Conservation (phyloP, 352 stramenopile species). For the Phytophthora litchii region DNA sequence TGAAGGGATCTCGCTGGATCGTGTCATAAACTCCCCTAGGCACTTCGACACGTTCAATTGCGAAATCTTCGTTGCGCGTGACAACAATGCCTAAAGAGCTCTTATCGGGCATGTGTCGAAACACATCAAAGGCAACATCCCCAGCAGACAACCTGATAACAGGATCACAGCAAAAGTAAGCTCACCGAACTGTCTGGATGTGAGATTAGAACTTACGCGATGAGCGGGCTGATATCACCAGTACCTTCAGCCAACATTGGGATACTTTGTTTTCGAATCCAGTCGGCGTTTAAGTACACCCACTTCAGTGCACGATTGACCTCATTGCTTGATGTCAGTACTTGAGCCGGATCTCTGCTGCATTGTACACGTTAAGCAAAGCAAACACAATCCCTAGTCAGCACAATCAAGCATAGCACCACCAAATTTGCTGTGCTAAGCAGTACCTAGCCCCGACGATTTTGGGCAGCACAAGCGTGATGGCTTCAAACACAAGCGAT, state of each 20-base stretch:
- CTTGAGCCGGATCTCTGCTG: slow-evolving; percentile 65
- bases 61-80: slow-evolving; percentile 54
- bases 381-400: slow-evolving; percentile 5
- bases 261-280: slow-evolving; percentile 78
- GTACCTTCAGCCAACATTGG: slow-evolving; percentile 40
- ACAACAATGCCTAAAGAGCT: slow-evolving; percentile 66
- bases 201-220: slow-evolving; percentile 44
- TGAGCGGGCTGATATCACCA: slow-evolving; percentile 18
- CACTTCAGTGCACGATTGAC: slow-evolving; percentile 85
- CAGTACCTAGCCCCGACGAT: slow-evolving; percentile 62
- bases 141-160: slow-evolving; percentile 51
- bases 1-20: slow-evolving; percentile 88
- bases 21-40: slow-evolving; percentile 74
- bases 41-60: slow-evolving; percentile 66
- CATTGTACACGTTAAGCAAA: slow-evolving; percentile 3
- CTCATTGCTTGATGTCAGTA: slow-evolving; percentile 69
- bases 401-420: not conserved
- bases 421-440: not conserved
- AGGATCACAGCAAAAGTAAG: slow-evolving; percentile 9
- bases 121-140: slow-evolving; percentile 82
- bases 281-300: slow-evolving; percentile 87
- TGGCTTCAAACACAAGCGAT: slow-evolving; percentile 81
- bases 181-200: not conserved
- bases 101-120: slow-evolving; percentile 89
- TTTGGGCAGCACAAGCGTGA: slow-evolving; percentile 79